Percentiles rank a stretch among this genome's conserved stretches.
Conservation (phyloP, 371 early-diverging fungal genomes). For the Zancudomyces culisetae region DNA sequence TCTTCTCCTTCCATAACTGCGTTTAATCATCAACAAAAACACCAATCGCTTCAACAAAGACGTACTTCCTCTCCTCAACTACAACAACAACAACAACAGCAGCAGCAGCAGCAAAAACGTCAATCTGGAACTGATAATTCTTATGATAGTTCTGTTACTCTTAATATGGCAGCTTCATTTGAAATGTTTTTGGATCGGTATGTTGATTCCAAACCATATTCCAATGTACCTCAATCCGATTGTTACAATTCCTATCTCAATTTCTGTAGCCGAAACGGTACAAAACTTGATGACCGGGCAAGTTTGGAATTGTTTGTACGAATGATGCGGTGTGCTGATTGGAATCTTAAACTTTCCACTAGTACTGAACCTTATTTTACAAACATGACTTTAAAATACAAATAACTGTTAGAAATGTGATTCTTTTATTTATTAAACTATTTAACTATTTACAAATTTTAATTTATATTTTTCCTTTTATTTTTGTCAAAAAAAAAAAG, state of each 20-base stretch:
- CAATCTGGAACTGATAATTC: too few species aligned
- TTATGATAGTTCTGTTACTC: too few species aligned
- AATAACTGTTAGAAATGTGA: not conserved
- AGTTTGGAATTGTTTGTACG: constrained; percentile 15
- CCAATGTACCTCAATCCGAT: constrained; percentile 11
- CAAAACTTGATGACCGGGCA: constrained; percentile 14
- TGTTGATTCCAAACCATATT: constrained; percentile 24
- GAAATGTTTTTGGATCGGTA: constrained; percentile 23
- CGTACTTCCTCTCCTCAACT: too few species aligned
- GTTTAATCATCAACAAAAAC: too few species aligned
- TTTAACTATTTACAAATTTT: not conserved
- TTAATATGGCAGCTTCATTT: constrained; percentile 4
- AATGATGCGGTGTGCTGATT: constrained; percentile 22
- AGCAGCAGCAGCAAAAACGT: too few species aligned
- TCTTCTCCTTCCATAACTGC: too few species aligned
- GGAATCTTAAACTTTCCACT: constrained; percentile 16
- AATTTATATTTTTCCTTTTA: not conserved
- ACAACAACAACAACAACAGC: too few species aligned
- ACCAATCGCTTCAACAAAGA: too few species aligned
- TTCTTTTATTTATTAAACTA: not conserved
- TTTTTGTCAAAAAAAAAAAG: too few species aligned
- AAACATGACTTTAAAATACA: not conserved
- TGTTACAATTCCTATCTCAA: constrained; percentile 13
- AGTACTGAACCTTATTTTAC: constrained; percentile 5
- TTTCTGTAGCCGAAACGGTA: constrained; percentile 23